These are phyloP conservation scores for Rhynchosporium secalis DNA, from an alignment of 2,329 filamentous ascomycete species.

Conservation along the genomic window DNA sequence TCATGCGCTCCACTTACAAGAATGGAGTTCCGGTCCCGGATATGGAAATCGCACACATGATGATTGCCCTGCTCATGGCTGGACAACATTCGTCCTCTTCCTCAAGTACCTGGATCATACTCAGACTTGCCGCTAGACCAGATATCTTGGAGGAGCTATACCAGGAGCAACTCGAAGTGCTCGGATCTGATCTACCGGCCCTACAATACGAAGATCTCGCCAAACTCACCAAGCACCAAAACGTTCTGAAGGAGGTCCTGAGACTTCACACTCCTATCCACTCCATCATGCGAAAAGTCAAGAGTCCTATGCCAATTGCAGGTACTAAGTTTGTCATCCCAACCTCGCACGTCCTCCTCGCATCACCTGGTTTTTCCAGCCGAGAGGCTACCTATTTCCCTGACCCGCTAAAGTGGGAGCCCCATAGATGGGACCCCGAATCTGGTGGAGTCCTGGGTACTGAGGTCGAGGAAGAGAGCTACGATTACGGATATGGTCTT, in stretches of 20 bases:
- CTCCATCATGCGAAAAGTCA: conserved; percentile 91
- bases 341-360: conserved; percentile 75
- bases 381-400: conserved; percentile 76
- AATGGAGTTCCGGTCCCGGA: conserved; percentile 77
- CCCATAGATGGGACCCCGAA: conserved; percentile 81
- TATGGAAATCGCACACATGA: conserved; percentile 84
- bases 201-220: conserved; percentile 76
- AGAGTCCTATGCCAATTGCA: conserved; percentile 79
- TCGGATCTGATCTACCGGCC: conserved; percentile 73
- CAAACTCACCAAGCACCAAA: conserved; percentile 77
- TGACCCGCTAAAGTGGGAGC: conserved; percentile 80
- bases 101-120: conserved; percentile 80
- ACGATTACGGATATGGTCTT: conserved; percentile 92
- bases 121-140: conserved; percentile 75
- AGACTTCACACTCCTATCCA: conserved; percentile 91
- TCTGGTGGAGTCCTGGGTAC: conserved; percentile 55
- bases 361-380: conserved; percentile 80
- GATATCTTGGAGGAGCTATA: conserved; percentile 79
- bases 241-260: conserved; percentile 88
- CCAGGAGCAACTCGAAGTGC: conserved; percentile 72
- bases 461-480: conserved; percentile 67
- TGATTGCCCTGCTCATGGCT: conserved; percentile 91
- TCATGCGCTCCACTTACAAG: conserved; percentile 86
- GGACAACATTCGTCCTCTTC: conserved; percentile 88
- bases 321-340: conserved; percentile 84